Base-by-base conservation (phyloP, 2,329 filamentous ascomycete species). In the Calonectria pseudoturangicola region DNA sequence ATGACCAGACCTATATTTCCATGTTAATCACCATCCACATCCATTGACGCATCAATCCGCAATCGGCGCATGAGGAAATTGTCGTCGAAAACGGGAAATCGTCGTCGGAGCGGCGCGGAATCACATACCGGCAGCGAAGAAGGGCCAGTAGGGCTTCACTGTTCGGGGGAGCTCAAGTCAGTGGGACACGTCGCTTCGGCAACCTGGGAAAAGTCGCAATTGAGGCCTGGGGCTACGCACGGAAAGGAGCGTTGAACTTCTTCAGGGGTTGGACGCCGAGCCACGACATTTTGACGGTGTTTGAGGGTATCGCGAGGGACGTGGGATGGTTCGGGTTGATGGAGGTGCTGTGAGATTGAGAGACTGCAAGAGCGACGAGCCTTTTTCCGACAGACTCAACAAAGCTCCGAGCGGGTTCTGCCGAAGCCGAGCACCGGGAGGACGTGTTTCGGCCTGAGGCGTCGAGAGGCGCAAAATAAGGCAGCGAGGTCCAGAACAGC, bases 101-200 rank as follows among this genome's bases (percentile, higher is more conserved):
- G 76, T 74, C 70, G 74, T 66, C 33, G 54, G 47, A 66, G 63
- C 33, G 66, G 72, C 74, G 70, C 66, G 75, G 73, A 79, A 78
- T 75, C 70, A 89, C 94, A 84, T 97, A 98, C 96, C 95, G 85
- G 96, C 96, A 86, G 91, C 90, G 90, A 96, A 97, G 92, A 98
- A 98, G 81, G 96, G 96, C 86, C 92, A 92, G 93, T 97, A 93
- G 81, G 96, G 95, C 90, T 92, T 91, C 88, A 95, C 96, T 98
- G 84, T 85, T 83, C 54, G 72, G 54, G 25, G 25, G 43, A 75
- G 54, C 70, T 77, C 70, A 76, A 76, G 75, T 82, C 74, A 82
- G 81, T 81, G 75, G 73, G 82, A 74, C 72, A 76, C 58, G 51
- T 75, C 68, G 65, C 67, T 71, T 70, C 71, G 69, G 73, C 72